Conservation (phyloP, 768 basidiomycete genomes). For the Hericium rajendrae region DNA sequence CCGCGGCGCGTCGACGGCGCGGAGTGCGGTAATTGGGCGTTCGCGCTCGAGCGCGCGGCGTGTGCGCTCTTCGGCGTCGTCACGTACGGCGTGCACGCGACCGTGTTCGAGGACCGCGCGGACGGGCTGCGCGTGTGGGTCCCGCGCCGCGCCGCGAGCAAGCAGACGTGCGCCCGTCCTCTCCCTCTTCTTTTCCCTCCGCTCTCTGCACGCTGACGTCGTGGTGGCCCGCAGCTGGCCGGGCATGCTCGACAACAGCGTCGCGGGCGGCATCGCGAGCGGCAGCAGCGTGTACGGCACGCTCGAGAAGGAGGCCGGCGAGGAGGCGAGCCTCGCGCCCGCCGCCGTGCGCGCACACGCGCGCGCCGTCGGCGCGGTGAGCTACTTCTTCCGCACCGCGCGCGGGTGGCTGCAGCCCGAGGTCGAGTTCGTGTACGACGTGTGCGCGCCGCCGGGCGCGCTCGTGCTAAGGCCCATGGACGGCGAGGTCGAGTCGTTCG, state of each 20-base stretch:
- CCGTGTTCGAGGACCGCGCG: conserved; percentile 46
- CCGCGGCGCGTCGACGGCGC: conserved; percentile 26
- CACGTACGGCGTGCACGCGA: conserved; percentile 92
- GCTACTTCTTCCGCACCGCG: conserved; percentile 68
- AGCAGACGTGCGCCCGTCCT: conserved; percentile 65
- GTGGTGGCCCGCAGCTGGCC: conserved; percentile 49
- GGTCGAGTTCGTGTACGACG: conserved; percentile 82
- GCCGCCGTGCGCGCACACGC: conserved; percentile 51
- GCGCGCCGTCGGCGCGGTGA: conserved; percentile 56
- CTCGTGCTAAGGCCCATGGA: conserved; percentile 71
- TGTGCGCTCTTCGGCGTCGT: conserved; percentile 83
- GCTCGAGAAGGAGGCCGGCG: conserved; percentile 84
- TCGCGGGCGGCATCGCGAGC: conserved; percentile 85
- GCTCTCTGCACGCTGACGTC: neutral
- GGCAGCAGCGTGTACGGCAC: conserved; percentile 65
- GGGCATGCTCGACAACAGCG: conserved; percentile 80
- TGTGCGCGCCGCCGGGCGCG: conserved; percentile 49
- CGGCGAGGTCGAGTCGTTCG: conserved; percentile 91
- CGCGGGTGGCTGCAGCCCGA: conserved; percentile 83
- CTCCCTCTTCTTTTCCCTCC: neutral
- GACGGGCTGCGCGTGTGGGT: conserved; percentile 67
- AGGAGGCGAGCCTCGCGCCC: conserved; percentile 80
- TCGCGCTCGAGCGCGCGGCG: conserved; percentile 84
- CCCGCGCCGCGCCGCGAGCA: conserved; percentile 75
- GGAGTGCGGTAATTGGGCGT: conserved; percentile 52